Conservation (phyloP, 768 basidiomycete genomes). For the Russula sp. region DNA sequence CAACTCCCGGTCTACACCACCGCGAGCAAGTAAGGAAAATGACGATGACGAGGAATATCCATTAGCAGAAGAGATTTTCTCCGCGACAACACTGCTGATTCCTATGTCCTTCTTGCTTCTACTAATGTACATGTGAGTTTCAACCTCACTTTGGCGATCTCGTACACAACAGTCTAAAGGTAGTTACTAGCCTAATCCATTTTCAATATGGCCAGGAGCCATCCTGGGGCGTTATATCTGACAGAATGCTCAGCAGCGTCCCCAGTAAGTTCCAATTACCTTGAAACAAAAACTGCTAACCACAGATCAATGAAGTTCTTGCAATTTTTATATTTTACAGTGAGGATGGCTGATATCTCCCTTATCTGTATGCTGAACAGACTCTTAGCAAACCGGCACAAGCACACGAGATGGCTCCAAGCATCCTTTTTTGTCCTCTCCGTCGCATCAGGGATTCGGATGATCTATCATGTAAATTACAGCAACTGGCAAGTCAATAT, state of each 20-base stretch:
- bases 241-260: constrained; percentile 56
- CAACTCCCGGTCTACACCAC: constrained; percentile 1
- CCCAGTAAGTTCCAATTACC: constrained; percentile 52
- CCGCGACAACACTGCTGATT: constrained; percentile 56
- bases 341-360: constrained; percentile 32
- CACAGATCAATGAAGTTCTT: constrained; percentile 44
- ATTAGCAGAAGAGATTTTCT: constrained; percentile 65
- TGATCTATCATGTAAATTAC: constrained; percentile 66
- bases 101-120: constrained; percentile 71
- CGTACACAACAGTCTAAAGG: not conserved
- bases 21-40: not conserved
- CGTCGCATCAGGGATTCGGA: constrained; percentile 49
- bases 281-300: not conserved
- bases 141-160: not conserved
- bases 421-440: constrained; percentile 53
- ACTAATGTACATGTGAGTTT: constrained; percentile 78
- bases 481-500: constrained; percentile 70
- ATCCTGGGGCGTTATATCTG: constrained; percentile 41
- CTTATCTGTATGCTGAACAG: constrained; percentile 2
- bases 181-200: constrained; percentile 55
- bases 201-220: constrained; percentile 69
- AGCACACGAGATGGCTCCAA: constrained; percentile 49
- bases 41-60: constrained; percentile 37
- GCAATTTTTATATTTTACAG: constrained; percentile 73
- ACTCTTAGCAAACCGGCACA: constrained; percentile 58